These are phyloP conservation scores for Xylariaceae sp. DNA, from an alignment of 2,329 filamentous ascomycete genomes.

Conservation along the genomic window DNA sequence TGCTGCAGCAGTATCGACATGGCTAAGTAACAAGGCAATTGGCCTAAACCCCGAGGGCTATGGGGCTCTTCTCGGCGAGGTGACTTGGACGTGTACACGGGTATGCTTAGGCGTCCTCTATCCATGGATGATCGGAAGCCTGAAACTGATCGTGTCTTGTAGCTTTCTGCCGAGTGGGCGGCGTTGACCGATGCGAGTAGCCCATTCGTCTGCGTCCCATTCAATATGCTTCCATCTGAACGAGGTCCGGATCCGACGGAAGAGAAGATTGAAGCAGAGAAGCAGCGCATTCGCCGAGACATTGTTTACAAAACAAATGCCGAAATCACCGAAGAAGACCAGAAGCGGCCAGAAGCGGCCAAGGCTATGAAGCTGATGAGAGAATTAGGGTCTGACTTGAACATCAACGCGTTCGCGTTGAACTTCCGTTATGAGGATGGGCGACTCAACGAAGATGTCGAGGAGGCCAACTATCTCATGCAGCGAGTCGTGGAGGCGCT, in stretches of 20 bases:
- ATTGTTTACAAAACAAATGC: conserved; percentile 38
- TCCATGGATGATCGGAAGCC: background rate
- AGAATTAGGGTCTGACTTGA: conserved; percentile 43
- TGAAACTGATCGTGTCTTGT: background rate
- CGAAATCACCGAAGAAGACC: conserved; percentile 34
- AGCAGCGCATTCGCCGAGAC: conserved; percentile 36
- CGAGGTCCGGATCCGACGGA: conserved; percentile 21
- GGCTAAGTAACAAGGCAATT: conserved; percentile 43
- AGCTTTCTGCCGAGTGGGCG: conserved; percentile 41
- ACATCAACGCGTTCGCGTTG: conserved; percentile 43
- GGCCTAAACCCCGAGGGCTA: conserved; percentile 41
- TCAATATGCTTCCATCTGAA: conserved; percentile 41
- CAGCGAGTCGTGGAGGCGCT: conserved; percentile 40
- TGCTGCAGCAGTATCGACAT: conserved; percentile 42
- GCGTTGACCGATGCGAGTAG: conserved; percentile 35
- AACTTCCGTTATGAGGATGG: conserved; percentile 42
- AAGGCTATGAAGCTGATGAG: conserved; percentile 39
- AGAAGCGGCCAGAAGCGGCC: conserved; percentile 24
- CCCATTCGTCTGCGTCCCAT: conserved; percentile 39
- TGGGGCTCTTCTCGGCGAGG: conserved; percentile 41
- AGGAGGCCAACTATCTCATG: conserved; percentile 48
- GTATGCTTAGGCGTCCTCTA: conserved; percentile 24
- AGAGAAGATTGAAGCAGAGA: conserved; percentile 35
- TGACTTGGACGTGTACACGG: conserved; percentile 41
- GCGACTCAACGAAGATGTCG: conserved; percentile 40